These are phyloP conservation scores for Leptodermis oblonga DNA, from an alignment of 257 asterid genomes.

Conservation along the genomic window DNA sequence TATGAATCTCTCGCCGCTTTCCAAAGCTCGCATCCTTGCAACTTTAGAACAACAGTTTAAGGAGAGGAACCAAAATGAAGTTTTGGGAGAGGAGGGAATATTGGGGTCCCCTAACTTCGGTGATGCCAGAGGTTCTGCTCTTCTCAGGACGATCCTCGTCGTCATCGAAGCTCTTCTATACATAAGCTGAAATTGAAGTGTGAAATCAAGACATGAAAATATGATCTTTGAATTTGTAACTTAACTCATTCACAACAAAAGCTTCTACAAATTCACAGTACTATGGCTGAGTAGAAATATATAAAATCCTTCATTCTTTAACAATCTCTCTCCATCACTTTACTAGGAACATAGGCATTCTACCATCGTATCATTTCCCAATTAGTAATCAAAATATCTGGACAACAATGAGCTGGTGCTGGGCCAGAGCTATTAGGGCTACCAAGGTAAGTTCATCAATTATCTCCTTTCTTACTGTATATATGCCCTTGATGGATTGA, in stretches of 20 bases:
- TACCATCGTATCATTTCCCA: no score
- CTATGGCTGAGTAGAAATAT: no score
- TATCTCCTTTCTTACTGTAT: neutral
- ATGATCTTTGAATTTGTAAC: neutral
- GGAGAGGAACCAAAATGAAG: no score
- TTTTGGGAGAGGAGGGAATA: constrained; percentile 68
- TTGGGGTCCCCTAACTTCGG: constrained; percentile 78
- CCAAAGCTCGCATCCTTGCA: no score
- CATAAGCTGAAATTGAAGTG: constrained; percentile 24
- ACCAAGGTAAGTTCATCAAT: constrained; percentile 42
- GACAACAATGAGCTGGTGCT: constrained; percentile 72
- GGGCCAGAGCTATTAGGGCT: constrained; percentile 91
- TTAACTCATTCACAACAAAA: constrained; percentile 1
- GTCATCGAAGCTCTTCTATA: constrained; percentile 81
- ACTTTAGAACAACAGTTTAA: no score
- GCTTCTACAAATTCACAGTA: no score
- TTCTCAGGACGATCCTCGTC: constrained; percentile 97
- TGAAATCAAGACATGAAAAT: neutral
- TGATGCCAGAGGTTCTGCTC: constrained; percentile 76
- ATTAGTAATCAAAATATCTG: neutral
- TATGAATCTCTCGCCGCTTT: no score
- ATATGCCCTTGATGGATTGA: no score
- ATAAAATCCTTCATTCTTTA: neutral
- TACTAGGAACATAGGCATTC: no score
- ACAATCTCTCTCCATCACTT: no score